Percentiles rank a stretch among this genome's conserved stretches.
phyloP scores from a whole-genome alignment of 2,329 filamentous ascomycete genomes.

The Aureobasidium mangrovei region DNA sequence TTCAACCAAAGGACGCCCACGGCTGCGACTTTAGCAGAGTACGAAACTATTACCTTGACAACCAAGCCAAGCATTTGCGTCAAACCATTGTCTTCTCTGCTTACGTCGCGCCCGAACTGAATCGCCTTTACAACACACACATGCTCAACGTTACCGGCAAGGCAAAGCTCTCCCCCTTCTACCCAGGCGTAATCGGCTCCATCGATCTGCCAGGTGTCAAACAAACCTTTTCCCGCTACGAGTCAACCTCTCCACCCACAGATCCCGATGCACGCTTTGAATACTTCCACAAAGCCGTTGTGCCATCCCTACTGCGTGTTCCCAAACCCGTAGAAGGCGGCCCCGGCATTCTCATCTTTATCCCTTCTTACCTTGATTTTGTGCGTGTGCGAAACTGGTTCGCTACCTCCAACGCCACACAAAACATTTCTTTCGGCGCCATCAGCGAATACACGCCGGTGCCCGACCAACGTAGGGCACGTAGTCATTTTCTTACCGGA shows the following conservation, averaged over 20 bases:
- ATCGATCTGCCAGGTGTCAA: slow-evolving; percentile 51
- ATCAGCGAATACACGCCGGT: slow-evolving; percentile 82
- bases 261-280: slow-evolving; percentile 87
- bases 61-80: slow-evolving; percentile 67
- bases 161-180: slow-evolving; percentile 58
- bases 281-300: slow-evolving; percentile 75
- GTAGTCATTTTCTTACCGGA: slow-evolving; percentile 79
- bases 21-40: slow-evolving; percentile 91
- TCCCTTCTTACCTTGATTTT: slow-evolving; percentile 92
- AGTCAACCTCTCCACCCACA: slow-evolving; percentile 56
- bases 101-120: slow-evolving; percentile 82
- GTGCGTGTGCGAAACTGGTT: slow-evolving; percentile 90
- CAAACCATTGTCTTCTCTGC: slow-evolving; percentile 77
- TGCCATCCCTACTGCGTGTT: slow-evolving; percentile 65
- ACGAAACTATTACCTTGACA: slow-evolving; percentile 85
- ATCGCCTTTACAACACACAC: slow-evolving; percentile 64
- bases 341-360: slow-evolving; percentile 71
- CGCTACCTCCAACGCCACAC: slow-evolving; percentile 53
- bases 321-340: slow-evolving; percentile 47
- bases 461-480: slow-evolving; percentile 69
- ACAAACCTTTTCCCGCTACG: slow-evolving; percentile 86
- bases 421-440: slow-evolving; percentile 62
- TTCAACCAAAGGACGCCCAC: slow-evolving; percentile 80
- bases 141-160: slow-evolving; percentile 78
- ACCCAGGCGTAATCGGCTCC: slow-evolving; percentile 64